A percentile compares a stretch with the other conserved stretches of the same genome.
These are phyloP conservation scores for Boletus rubroflammeus DNA, from an alignment of 768 basidiomycete species.

Conservation along the genomic window DNA sequence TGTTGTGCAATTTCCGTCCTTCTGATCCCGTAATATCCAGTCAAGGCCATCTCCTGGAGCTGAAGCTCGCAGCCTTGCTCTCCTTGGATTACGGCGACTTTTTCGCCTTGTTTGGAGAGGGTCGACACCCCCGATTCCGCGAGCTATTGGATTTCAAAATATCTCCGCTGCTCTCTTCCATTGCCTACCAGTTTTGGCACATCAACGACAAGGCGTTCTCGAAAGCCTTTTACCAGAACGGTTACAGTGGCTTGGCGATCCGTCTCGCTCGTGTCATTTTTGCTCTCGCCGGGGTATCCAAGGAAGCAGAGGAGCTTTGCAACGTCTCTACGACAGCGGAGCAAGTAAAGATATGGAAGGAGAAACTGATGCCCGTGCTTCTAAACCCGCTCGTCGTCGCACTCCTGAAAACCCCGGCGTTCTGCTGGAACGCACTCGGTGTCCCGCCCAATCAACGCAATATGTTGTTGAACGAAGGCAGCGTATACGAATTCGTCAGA, in stretches of 20 bases:
- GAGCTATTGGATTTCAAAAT: conserved; percentile 55
- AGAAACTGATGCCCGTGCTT: conserved; percentile 57
- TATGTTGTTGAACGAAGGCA: conserved; percentile 54
- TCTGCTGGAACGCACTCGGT: conserved; percentile 78
- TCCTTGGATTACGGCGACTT: conserved; percentile 57
- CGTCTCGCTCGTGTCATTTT: conserved; percentile 59
- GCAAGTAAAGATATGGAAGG: conserved; percentile 61
- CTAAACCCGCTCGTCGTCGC: conserved; percentile 55
- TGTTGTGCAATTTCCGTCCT: background rate
- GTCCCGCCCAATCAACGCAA: conserved; percentile 68
- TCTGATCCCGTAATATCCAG: conserved; percentile 25
- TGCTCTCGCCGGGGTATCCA: conserved; percentile 52
- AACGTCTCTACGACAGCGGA: conserved; percentile 48
- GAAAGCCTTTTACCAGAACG: conserved; percentile 61
- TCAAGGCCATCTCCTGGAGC: conserved; percentile 74
- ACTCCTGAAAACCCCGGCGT: conserved; percentile 40
- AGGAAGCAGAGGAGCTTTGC: conserved; percentile 55
- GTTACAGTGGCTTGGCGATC: conserved; percentile 67
- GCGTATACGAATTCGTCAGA: conserved; percentile 45
- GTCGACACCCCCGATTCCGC: conserved; percentile 57
- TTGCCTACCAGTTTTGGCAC: conserved; percentile 77
- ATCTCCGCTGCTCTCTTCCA: conserved; percentile 64
- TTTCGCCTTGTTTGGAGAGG: conserved; percentile 65
- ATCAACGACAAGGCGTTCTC: conserved; percentile 48
- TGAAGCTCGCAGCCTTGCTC: conserved; percentile 68